Evolutionary conservation across 805 yeast species (phyloP).

Genomic region (Starmerella cellae): DNA sequence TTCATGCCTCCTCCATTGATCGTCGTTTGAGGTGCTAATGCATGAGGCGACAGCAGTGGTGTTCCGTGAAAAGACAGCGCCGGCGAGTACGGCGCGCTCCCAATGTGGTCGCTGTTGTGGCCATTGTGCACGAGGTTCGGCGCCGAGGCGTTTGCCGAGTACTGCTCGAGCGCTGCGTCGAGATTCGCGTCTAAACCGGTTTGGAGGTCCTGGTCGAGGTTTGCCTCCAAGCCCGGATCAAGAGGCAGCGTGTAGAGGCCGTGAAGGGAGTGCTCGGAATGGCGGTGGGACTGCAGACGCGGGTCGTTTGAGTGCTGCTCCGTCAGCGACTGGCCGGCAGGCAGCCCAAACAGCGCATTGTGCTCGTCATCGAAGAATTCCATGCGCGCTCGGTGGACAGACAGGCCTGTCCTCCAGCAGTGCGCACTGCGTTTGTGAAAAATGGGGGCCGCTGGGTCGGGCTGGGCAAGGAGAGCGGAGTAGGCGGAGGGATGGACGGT

Average conservation of each 20-base stretch:
- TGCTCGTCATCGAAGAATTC: background rate
- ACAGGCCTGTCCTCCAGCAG: too few species aligned
- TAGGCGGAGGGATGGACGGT: too few species aligned
- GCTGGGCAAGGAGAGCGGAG: too few species aligned
- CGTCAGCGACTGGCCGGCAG: background rate
- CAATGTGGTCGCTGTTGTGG: background rate
- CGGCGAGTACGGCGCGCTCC: conserved; percentile 10
- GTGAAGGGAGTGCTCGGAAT: background rate
- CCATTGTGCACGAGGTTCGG: background rate
- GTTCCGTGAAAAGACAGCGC: conserved; percentile 13
- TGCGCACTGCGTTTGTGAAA: too few species aligned
- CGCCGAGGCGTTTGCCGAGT: background rate
- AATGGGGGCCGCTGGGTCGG: too few species aligned
- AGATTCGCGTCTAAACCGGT: background rate
- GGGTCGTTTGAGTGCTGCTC: background rate
- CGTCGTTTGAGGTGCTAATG: conserved; percentile 10
- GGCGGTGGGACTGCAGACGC: background rate
- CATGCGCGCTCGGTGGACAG: too few species aligned
- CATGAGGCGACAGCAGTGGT: conserved; percentile 17
- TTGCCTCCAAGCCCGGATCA: background rate
- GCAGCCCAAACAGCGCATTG: background rate
- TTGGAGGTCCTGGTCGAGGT: background rate
- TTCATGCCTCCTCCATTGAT: background rate
- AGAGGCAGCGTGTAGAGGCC: background rate
- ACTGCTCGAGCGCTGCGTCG: background rate